Percentiles rank a stretch among this genome's conserved stretches.
These are phyloP conservation scores for Ciborinia camelliae DNA, from an alignment of 2,329 filamentous ascomycete genomes.

Conservation along the genomic window DNA sequence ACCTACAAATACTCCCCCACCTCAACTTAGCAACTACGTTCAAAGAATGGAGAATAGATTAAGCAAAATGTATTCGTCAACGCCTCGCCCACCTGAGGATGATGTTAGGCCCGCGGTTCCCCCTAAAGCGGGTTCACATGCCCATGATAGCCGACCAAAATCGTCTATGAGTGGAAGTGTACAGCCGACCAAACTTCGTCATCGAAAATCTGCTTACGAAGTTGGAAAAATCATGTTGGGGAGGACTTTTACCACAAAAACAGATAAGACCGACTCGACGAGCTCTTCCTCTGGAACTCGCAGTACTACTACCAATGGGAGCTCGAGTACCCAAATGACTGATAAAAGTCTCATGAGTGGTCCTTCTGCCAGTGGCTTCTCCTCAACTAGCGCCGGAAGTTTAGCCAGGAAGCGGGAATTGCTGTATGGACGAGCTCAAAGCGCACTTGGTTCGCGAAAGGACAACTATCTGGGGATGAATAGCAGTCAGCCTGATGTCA, in stretches of 20 bases:
- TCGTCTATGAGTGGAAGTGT: constrained; percentile 51
- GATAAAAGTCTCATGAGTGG: constrained; percentile 92
- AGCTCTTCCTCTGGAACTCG: constrained; percentile 71
- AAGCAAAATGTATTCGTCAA: constrained; percentile 34
- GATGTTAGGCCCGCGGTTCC: constrained; percentile 32
- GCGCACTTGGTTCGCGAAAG: constrained; percentile 60
- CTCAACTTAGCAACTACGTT: constrained; percentile 80
- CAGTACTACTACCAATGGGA: constrained; percentile 62
- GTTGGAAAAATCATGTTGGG: constrained; percentile 66
- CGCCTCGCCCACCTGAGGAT: constrained; percentile 23
- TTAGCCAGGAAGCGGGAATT: constrained; percentile 68
- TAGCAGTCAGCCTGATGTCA: constrained; percentile 37
- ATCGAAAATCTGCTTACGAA: constrained; percentile 76
- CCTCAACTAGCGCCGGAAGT: constrained; percentile 92
- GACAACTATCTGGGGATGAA: constrained; percentile 36
- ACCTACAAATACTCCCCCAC: constrained; percentile 54
- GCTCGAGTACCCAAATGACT: constrained; percentile 72
- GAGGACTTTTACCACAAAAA: constrained; percentile 85
- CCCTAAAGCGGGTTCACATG: constrained; percentile 50
- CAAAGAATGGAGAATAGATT: constrained; percentile 87
- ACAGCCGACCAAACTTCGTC: constrained; percentile 48
- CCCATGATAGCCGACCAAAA: constrained; percentile 47
- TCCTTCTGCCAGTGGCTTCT: constrained; percentile 83
- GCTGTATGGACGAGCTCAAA: constrained; percentile 54
- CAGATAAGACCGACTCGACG: constrained; percentile 67